Base-by-base conservation (phyloP, 1,284 basidiomycete genomes). In the Ganoderma multipileum region DNA sequence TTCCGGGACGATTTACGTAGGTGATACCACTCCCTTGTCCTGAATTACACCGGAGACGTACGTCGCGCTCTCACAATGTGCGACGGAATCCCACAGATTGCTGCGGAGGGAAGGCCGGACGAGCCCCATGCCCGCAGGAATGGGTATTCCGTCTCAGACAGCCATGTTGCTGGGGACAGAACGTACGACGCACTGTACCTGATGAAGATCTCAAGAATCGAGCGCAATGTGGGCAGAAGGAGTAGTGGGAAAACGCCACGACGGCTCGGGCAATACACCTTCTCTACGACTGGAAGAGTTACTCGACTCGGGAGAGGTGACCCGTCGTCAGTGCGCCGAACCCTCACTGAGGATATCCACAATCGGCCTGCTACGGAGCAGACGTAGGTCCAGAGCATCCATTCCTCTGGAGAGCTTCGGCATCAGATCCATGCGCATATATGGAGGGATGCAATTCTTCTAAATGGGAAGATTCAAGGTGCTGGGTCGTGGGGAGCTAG, bases 11-110 rank as follows among this genome's bases (percentile, higher is more conserved):
- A 16, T 60, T 26, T 39, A 39, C 23, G 36, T 39, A 38, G 36
- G 12, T 41, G 58, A 16, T 2, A 23, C 38, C 36, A 18, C 9
- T 16, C 38, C n/a, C 23, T 28, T 23, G 66, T 18, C 61, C 54
- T 67, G 61, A 61, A 55, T 61, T 33, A 55, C 18, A 41, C 59
- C 28, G 23, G 28, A 55, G 61, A 63, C 39, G 14, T 20, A 41
- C 38, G n/a, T 28, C 16, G 8, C 39, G 18, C 52, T 67, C 65
- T 58, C 66, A 67, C 44, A 59, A 54, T 16, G 16, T 33, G 28
- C 26, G 26, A 8, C 26, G 16, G 16, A 3, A 16, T 68, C 44
- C 23, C 63, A 41, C 55, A n/a, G n/a, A 64, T 23, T 60, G 66
- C 63, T 65, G 63, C 67, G 67, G 57, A 50, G 14, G 44, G 9